Evolutionary conservation across 495 filamentous ascomycete species (phyloP), one percentile per base, ranked within the genome.

Genomic region (Lasiosphaeris hirsuta): DNA sequence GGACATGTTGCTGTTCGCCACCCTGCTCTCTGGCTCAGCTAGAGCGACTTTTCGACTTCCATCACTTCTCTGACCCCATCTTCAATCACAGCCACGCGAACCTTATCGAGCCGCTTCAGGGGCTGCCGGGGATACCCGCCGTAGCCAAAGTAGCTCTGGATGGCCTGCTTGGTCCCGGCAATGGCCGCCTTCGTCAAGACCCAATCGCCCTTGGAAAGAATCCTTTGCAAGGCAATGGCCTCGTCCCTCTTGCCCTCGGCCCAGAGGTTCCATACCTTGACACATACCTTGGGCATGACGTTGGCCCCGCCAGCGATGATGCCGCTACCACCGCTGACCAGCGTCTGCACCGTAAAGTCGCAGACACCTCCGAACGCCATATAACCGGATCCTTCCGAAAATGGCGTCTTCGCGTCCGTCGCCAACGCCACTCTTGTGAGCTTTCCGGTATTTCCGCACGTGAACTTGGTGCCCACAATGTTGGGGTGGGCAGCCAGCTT

Each of bases 321-420:
- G 34, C 90, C 90, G 42, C 83, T 86, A 7, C 90, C 90, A 11
- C 90, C 90, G 14, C 84, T 87, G 37, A 85, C 83, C 2, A 92
- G 77, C 4, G 90, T 93, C 73, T 95, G 90, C 39, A 89, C 78
- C 1, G 87, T 86, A 75, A 95, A 94, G 69, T 96, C 90, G 54
- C 89, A 90, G 71, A 95, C 88, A 51, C 90, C 90, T 38, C 90
- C 90, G 58, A 93, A 92, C 6, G 90, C 89, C 78, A 95, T 89
- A 72, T 93, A 94, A 5, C 85, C 85, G 37, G 73, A 81, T 2
- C 86, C 85, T 48, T 84, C 78, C 45, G 77, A 73, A 60, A 77
- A 83, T 1, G 86, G 84, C 0, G 84, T 87, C 62, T 85, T 81
- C n/a, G 90, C 89, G 61, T 90, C 77, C 18, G 88, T 84, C 14